Percentiles rank a stretch among this genome's conserved stretches.
phyloP scores from a whole-genome alignment of 163 green algal genomes.

The Scenedesmus sp. region DNA sequence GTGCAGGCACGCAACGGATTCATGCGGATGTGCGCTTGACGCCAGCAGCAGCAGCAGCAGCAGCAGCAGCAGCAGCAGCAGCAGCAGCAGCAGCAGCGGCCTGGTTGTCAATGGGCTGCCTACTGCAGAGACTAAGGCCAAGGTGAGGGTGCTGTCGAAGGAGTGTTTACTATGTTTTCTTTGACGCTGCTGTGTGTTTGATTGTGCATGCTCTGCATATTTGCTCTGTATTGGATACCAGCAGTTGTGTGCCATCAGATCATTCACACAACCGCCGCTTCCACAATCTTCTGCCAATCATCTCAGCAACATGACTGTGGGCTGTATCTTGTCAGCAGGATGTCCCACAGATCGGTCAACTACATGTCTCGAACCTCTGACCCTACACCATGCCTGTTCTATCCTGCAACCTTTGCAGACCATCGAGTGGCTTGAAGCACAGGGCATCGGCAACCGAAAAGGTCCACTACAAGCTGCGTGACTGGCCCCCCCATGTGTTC shows the following conservation, averaged over 20 bases:
- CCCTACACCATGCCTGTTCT: neutral
- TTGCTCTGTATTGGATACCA: neutral
- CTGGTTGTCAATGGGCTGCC: slow-evolving; percentile 86
- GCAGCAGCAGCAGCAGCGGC: slow-evolving; percentile 51
- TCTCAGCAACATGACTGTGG: no score
- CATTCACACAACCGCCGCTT: no score
- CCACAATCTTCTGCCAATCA: no score
- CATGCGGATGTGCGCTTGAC: neutral
- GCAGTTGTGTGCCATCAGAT: no score
- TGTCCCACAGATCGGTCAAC: no score
- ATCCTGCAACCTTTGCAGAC: slow-evolving; percentile 31
- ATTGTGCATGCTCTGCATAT: no score
- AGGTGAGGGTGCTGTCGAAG: neutral
- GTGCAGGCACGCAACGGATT: no score
- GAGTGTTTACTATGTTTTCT: no score
- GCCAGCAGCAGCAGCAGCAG: slow-evolving; percentile 62
- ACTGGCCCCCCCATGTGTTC: slow-evolving; percentile 92
- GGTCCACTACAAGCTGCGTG: slow-evolving; percentile 97
- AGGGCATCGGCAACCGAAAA: slow-evolving; percentile 43
- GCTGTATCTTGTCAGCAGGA: no score
- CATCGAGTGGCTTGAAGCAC: slow-evolving; percentile 80
- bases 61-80: slow-evolving; percentile 21
- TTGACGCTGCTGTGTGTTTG: no score
- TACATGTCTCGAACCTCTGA: no score
- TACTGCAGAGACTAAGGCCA: slow-evolving; percentile 74